Percentiles rank a stretch among this genome's conserved stretches.
phyloP scores from a whole-genome alignment of 2,329 filamentous ascomycete species.

The Cephalotrichum gorgonifer region DNA sequence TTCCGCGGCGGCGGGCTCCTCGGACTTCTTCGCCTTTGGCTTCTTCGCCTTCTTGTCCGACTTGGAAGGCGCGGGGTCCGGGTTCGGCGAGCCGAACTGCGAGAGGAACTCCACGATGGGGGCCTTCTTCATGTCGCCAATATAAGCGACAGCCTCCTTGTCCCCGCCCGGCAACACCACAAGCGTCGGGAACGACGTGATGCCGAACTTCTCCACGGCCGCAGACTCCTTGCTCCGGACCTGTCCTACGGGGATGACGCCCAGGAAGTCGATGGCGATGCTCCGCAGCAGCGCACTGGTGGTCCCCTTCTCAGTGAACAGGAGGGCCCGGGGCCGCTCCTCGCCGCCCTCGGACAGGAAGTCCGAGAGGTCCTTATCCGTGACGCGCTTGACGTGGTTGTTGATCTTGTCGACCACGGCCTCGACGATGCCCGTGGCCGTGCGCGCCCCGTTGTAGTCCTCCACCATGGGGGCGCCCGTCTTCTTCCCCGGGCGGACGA shows the following conservation, averaged over 20 bases:
- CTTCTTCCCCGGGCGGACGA: constrained; percentile 77
- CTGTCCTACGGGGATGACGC: constrained; percentile 68
- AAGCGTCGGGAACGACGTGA: constrained; percentile 70
- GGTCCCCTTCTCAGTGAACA: constrained; percentile 90
- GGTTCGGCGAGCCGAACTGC: constrained; percentile 68
- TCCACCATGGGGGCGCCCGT: constrained; percentile 69
- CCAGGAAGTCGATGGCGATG: constrained; percentile 84
- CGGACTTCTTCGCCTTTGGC: constrained; percentile 28
- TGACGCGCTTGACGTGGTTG: constrained; percentile 76
- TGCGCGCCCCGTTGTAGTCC: constrained; percentile 79
- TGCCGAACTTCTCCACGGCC: constrained; percentile 61
- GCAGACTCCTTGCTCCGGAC: constrained; percentile 70
- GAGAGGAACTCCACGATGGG: constrained; percentile 74
- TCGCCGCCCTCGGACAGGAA: constrained; percentile 63
- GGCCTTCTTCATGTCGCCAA: constrained; percentile 78
- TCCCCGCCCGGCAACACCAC: constrained; percentile 66
- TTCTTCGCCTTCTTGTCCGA: constrained; percentile 28
- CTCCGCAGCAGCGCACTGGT: constrained; percentile 75
- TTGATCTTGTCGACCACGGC: constrained; percentile 79
- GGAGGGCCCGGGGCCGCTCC: constrained; percentile 68
- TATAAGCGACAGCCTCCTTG: constrained; percentile 60
- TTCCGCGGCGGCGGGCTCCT: constrained; percentile 26
- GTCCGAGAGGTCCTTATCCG: constrained; percentile 65
- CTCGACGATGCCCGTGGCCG: constrained; percentile 79
- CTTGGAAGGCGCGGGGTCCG: constrained; percentile 46